Evolutionary conservation across 495 filamentous ascomycete genomes (phyloP).

Genomic region (Evernia prunastri): DNA sequence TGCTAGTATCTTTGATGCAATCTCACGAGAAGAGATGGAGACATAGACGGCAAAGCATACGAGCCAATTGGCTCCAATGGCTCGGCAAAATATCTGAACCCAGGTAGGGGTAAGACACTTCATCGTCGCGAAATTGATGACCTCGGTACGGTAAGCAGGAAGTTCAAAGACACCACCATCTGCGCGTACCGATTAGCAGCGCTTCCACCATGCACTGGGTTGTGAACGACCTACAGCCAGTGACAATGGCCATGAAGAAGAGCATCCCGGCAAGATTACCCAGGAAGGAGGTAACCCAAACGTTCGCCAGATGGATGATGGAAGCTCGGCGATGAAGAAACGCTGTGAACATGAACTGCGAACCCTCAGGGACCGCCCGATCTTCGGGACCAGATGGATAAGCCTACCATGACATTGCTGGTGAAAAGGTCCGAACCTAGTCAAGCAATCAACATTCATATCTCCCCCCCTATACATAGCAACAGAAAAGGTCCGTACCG

Average conservation of each 20-base stretch:
- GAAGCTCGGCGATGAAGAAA: constrained; percentile 46
- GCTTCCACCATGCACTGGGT: background rate
- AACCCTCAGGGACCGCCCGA: constrained; percentile 20
- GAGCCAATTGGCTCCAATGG: constrained; percentile 59
- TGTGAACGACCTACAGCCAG: constrained; percentile 34
- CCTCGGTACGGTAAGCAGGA: constrained; percentile 44
- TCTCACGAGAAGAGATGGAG: constrained; percentile 48
- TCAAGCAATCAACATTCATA: background rate
- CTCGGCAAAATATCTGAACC: constrained; percentile 55
- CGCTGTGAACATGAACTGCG: constrained; percentile 47
- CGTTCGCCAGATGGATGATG: constrained; percentile 43
- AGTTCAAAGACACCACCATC: constrained; percentile 51
- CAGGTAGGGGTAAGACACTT: constrained; percentile 53
- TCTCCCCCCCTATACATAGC: background rate
- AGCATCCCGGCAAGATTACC: constrained; percentile 55
- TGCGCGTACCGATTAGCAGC: constrained; percentile 19
- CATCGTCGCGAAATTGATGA: constrained; percentile 45
- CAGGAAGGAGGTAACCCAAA: constrained; percentile 53
- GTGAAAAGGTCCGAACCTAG: constrained; percentile 47
- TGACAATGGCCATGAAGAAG: constrained; percentile 53
- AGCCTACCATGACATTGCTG: constrained; percentile 49
- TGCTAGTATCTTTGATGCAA: constrained; percentile 51
- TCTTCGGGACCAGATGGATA: background rate
- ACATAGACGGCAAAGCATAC: constrained; percentile 56
- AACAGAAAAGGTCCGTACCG: constrained; percentile 28